Evolutionary conservation across 345 rosid genomes (phyloP).

Genomic region (Reutealis trisperma): DNA sequence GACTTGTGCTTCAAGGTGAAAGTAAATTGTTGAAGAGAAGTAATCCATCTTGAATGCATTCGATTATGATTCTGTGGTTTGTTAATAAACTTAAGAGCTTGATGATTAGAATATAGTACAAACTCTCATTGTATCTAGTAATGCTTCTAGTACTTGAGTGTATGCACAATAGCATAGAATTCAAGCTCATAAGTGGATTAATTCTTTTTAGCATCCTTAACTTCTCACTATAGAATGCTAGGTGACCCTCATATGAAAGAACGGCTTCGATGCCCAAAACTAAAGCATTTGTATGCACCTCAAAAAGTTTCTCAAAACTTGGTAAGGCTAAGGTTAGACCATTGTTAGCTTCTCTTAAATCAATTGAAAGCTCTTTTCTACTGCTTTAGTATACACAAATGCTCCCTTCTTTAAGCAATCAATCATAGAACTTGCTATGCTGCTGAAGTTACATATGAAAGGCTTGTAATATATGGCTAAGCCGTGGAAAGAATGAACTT

Average conservation of each 20-base stretch:
- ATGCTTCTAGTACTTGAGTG: too few relatives aligned
- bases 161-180: not conserved
- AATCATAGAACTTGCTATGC: not conserved
- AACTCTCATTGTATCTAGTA: not conserved
- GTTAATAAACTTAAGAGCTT: too few relatives aligned
- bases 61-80: not conserved
- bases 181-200: too few relatives aligned
- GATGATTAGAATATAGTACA: not conserved
- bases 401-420: too few relatives aligned
- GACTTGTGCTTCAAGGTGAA: not conserved
- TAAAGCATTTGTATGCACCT: not conserved
- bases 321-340: too few relatives aligned
- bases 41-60: not conserved
- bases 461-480: too few relatives aligned
- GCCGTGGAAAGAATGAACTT: not conserved
- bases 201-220: too few relatives aligned
- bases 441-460: not conserved
- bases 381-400: too few relatives aligned
- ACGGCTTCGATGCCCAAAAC: not conserved
- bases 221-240: too few relatives aligned
- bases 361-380: too few relatives aligned
- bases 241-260: not conserved
- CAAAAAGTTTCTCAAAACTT: too few relatives aligned
- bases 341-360: too few relatives aligned
- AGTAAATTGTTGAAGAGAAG: not conserved